Conservation (phyloP, 2,329 filamentous ascomycete genomes). For the Colletotrichum simmondsii region DNA sequence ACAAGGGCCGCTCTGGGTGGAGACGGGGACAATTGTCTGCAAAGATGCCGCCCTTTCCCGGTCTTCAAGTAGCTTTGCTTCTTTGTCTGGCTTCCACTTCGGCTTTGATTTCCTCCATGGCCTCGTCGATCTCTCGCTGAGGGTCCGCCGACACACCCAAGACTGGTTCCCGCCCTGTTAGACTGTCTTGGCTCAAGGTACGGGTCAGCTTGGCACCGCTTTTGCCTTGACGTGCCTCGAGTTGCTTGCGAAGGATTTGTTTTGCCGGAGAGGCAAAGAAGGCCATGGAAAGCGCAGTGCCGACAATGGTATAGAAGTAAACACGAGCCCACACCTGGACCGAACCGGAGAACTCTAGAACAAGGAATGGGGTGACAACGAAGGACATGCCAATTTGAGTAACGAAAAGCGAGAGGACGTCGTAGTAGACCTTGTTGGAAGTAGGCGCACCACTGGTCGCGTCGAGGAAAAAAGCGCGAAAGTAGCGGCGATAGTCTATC, state of each 20-base stretch:
- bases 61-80: constrained; percentile 27
- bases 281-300: constrained; percentile 70
- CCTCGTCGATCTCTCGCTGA: constrained; percentile 80
- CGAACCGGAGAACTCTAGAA: constrained; percentile 79
- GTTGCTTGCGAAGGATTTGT: constrained; percentile 61
- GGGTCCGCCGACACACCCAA: constrained; percentile 85
- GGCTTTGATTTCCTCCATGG: constrained; percentile 76
- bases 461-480: constrained; percentile 93
- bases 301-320: constrained; percentile 86
- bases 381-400: constrained; percentile 90
- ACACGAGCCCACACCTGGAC: constrained; percentile 84
- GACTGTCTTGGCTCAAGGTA: constrained; percentile 67
- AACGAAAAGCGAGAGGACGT: constrained; percentile 77
- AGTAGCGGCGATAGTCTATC: constrained; percentile 85
- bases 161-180: constrained; percentile 69
- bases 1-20: neutral
- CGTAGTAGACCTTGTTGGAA: constrained; percentile 85
- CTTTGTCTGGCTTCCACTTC: constrained; percentile 70
- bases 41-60: neutral
- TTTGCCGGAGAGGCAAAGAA: constrained; percentile 88
- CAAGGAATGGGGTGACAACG: constrained; percentile 83
- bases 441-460: constrained; percentile 77
- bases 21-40: neutral
- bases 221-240: constrained; percentile 67
- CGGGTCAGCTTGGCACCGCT: constrained; percentile 58